Evolutionary conservation across 768 basidiomycete genomes (phyloP).

Genomic region (Dacryopinax spathularia): DNA sequence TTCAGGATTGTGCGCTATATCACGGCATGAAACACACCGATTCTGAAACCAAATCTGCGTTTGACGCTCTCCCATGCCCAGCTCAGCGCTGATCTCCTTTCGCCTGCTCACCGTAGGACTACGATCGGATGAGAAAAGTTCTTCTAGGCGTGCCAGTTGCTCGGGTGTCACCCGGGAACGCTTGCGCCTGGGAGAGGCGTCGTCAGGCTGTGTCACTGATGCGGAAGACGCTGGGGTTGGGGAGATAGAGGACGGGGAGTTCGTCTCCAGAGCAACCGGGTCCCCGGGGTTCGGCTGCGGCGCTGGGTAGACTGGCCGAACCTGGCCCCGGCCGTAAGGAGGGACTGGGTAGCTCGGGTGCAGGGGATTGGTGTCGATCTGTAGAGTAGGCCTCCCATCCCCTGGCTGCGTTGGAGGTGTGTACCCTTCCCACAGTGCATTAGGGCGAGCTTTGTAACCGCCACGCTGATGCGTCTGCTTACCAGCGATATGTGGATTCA

Average conservation of each 20-base stretch:
- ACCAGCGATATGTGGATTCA: background rate
- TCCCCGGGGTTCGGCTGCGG: background rate
- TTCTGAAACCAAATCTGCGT: conserved; percentile 88
- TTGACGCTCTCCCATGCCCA: conserved; percentile 77
- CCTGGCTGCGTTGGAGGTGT: background rate
- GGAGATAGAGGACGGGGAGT: background rate
- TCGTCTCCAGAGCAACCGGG: background rate
- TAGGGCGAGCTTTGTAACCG: background rate
- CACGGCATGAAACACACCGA: conserved; percentile 32
- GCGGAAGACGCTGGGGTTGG: background rate
- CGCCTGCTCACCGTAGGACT: conserved; percentile 58
- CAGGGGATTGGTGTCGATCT: background rate
- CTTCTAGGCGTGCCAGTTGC: conserved; percentile 63
- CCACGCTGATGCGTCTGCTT: too few species aligned
- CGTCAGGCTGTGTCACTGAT: background rate
- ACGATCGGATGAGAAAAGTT: conserved; percentile 50
- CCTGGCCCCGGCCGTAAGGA: background rate
- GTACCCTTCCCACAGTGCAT: background rate
- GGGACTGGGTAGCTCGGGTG: background rate
- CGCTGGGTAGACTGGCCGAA: background rate
- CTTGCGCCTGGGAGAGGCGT: conserved; percentile 34
- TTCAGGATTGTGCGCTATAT: background rate
- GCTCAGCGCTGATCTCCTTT: conserved; percentile 54
- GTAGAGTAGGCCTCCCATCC: background rate
- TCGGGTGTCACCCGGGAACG: conserved; percentile 66